Percentiles rank a stretch among this genome's conserved stretches.
Evolutionary conservation across 2,329 filamentous ascomycete genomes (phyloP).

Genomic region (Epichloe sibirici): DNA sequence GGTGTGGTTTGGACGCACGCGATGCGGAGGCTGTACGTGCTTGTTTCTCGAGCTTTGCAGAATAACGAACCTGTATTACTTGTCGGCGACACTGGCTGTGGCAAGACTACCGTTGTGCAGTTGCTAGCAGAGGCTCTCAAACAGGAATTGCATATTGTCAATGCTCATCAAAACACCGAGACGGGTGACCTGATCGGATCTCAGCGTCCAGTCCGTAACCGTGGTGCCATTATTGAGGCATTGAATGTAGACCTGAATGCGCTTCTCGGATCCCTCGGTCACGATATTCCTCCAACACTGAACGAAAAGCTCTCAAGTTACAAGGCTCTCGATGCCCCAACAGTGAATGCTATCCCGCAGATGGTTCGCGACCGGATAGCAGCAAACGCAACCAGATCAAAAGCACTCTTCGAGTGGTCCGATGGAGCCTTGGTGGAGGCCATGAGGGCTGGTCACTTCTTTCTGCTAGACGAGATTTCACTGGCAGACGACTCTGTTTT

Average conservation of each 20-base stretch:
- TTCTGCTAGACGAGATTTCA: slow-evolving; percentile 94
- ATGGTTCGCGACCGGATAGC: slow-evolving; percentile 34
- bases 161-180: slow-evolving; percentile 96
- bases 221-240: slow-evolving; percentile 55
- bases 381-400: slow-evolving; percentile 48
- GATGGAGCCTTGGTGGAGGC: slow-evolving; percentile 89
- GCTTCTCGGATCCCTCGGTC: slow-evolving; percentile 29
- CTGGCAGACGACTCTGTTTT: slow-evolving; percentile 95
- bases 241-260: slow-evolving; percentile 49
- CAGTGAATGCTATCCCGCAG: slow-evolving; percentile 34
- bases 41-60: slow-evolving; percentile 74
- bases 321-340: slow-evolving; percentile 32
- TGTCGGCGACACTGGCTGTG: slow-evolving; percentile 93
- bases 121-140: slow-evolving; percentile 70
- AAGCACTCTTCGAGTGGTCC: slow-evolving; percentile 89
- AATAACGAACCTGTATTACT: slow-evolving; percentile 92
- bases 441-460: slow-evolving; percentile 82
- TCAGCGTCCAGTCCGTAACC: slow-evolving; percentile 81
- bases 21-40: slow-evolving; percentile 81
- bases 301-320: slow-evolving; percentile 49
- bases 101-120: slow-evolving; percentile 95
- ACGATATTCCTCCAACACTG: slow-evolving; percentile 28
- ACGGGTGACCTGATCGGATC: slow-evolving; percentile 95
- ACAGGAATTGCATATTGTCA: slow-evolving; percentile 76
- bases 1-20: slow-evolving; percentile 87